Evolutionary conservation across 2,329 filamentous ascomycete genomes (phyloP).

Genomic region (Fusarium gaditjirri): DNA sequence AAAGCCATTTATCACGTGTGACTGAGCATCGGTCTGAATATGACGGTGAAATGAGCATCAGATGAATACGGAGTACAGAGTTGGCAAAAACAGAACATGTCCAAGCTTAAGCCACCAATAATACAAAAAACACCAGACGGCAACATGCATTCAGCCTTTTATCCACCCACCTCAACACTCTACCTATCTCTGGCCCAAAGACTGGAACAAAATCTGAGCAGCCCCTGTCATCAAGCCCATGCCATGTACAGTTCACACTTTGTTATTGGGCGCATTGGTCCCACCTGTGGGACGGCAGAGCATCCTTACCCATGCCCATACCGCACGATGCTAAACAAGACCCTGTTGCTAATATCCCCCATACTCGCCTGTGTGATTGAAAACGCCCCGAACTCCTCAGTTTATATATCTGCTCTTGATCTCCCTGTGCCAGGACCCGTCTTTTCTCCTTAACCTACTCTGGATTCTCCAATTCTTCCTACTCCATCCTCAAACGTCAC

Average conservation of each 20-base stretch:
- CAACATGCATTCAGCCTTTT: conserved; percentile 3
- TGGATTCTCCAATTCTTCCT: neutral
- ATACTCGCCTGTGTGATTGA: conserved; percentile 32
- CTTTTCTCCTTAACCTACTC: neutral
- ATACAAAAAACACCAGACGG: conserved; percentile 1
- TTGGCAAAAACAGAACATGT: conserved; percentile 6
- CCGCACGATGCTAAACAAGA: conserved; percentile 27
- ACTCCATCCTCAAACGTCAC: neutral
- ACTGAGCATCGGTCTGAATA: neutral
- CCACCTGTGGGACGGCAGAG: conserved; percentile 31
- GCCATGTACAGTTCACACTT: neutral
- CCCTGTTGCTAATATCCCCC: conserved; percentile 38
- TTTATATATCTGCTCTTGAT: conserved; percentile 13
- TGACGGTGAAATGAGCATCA: neutral
- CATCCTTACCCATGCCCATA: conserved; percentile 2
- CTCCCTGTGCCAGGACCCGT: neutral
- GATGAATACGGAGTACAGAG: neutral
- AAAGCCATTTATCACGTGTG: neutral
- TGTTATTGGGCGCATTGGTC: conserved; percentile 15
- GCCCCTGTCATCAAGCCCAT: conserved; percentile 7
- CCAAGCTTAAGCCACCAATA: conserved; percentile 28
- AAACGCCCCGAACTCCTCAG: conserved; percentile 16
- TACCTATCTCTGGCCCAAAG: conserved; percentile 7
- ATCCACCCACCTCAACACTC: neutral
- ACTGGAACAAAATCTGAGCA: neutral